Percentiles rank a stretch among this genome's conserved stretches.
These are phyloP conservation scores for Scheffersomyces insectosa DNA, from an alignment of 1,139 yeast species.

Conservation along the genomic window DNA sequence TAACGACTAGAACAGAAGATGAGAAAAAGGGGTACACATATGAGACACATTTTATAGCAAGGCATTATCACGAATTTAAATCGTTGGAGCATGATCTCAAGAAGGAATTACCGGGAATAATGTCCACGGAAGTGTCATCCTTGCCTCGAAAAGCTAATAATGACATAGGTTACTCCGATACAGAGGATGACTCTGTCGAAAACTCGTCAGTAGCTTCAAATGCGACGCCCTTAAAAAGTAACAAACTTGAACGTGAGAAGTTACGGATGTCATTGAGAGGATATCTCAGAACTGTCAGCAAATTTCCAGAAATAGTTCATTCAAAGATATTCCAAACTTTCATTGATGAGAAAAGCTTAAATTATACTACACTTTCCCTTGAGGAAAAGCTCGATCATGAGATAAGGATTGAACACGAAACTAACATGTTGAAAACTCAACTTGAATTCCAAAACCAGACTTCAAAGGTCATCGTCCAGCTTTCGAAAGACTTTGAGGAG, in stretches of 20 bases:
- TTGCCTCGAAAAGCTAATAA: conserved; percentile 54
- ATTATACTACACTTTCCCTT: conserved; percentile 28
- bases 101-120: conserved; percentile 67
- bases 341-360: conserved; percentile 35
- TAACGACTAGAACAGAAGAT: conserved; percentile 23
- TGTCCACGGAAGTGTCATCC: conserved; percentile 55
- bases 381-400: conserved; percentile 57
- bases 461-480: conserved; percentile 34
- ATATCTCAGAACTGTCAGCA: conserved; percentile 55
- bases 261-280: conserved; percentile 76
- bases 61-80: conserved; percentile 69
- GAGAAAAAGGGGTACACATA: conserved; percentile 10
- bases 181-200: background rate
- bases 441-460: conserved; percentile 73
- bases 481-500: conserved; percentile 52
- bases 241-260: conserved; percentile 49
- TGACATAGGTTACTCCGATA: conserved; percentile 26
- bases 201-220: background rate
- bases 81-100: conserved; percentile 52
- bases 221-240: conserved; percentile 4
- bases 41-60: conserved; percentile 47
- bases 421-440: conserved; percentile 62
- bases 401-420: conserved; percentile 61
- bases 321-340: conserved; percentile 55
- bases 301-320: conserved; percentile 56